Base-by-base conservation (phyloP, 305 asterid genomes). In the Fraxinus paxiana region DNA sequence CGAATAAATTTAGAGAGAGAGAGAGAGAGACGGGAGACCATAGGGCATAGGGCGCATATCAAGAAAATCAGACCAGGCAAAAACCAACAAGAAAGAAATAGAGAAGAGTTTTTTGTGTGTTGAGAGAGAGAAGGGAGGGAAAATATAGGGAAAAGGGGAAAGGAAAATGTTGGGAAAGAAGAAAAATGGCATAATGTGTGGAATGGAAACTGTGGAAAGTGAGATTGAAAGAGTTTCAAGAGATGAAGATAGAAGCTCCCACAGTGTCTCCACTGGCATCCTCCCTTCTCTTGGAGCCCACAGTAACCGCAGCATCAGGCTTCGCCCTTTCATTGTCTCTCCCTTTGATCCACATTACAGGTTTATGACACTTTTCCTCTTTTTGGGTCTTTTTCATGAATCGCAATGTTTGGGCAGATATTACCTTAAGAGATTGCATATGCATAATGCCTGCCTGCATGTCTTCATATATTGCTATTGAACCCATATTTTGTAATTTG, bases 211-310 rank as follows among this genome's bases (percentile, higher is more conserved):
- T 18, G 79, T 83, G 31, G 88, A 88, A 13, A 70, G 82, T 61
- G 92, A 91, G 34, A 83, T 87, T 13, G 95, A 91, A 20, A 79
- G 71, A 46, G 6, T 79, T 5, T 90, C 97, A 1, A 82, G 76
- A 73, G 92, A 89, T 61, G 91, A 92, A 71, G 91, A 92, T 74
- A 34, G 72, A 48, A 90, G 92, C 79, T 77, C 90, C 5, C 89
- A 88, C 28, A 90, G 90, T 77, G 78, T 86, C 20, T 46, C 87
- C 35, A 83, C 85, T 43, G 89, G 88, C 41, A 84, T 94, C 83
- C 93, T 92, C 54, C 97, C 98, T 12, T 89, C 98, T 46, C 98
- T 93, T 35, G 98, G 98, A 35, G 97, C 87, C 20, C 86, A 85
- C 54, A 82, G 87, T 83, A 79, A 82, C 73, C 88, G 90, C 8